Evolutionary conservation across 1,284 basidiomycete species (phyloP), one percentile per base, ranked within the genome.

Genomic region (Lentinula novae-zelandiae): DNA sequence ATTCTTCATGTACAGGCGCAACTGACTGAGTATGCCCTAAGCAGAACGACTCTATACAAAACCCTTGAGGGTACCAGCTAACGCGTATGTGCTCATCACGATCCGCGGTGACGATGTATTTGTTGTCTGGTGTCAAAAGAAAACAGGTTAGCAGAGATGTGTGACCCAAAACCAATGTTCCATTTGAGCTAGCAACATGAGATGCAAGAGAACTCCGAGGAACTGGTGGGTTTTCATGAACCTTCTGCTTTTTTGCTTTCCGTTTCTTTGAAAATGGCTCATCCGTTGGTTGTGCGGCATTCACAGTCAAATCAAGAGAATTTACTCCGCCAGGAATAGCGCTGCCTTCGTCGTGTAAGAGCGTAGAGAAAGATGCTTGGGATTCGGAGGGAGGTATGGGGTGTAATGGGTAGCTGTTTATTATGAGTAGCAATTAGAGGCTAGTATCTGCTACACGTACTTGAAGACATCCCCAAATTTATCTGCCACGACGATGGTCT

Each of bases 11-110:
- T 17, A 58, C 40, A 56, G 39, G 27, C 52, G 51, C 15, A 57
- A 77, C 85, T 67, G 65, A 95, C 92, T 88, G 90, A 67, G 82
- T 80, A 69, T 93, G 90, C 6, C 94, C 95, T 44, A 95, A 81
- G 63, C 94, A 90, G 72, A 87, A 96, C 61, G 82, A 83, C 71
- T 96, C 92, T 61, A 96, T 90, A 39, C 85, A 83, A 67, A 89
- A 90, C 12, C 93, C 89, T 62, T 89, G 78, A 0, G 95, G 95
- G 70, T 85, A 97, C 82, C 90, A 86, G 68, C 91, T 94, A n/a
- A 96, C 82, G 57, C 95, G 82, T 58, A 98, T 89, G 70, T 97
- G 95, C 71, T 97, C 95, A 69, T 97, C 95, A 51, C 95, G 77
- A 71, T 97, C 95, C 0, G 92, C 89, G 0, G 93, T 93, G 66